Evolutionary conservation across 352 stramenopile species (phyloP).

Genomic region (Pythium sukuiense): DNA sequence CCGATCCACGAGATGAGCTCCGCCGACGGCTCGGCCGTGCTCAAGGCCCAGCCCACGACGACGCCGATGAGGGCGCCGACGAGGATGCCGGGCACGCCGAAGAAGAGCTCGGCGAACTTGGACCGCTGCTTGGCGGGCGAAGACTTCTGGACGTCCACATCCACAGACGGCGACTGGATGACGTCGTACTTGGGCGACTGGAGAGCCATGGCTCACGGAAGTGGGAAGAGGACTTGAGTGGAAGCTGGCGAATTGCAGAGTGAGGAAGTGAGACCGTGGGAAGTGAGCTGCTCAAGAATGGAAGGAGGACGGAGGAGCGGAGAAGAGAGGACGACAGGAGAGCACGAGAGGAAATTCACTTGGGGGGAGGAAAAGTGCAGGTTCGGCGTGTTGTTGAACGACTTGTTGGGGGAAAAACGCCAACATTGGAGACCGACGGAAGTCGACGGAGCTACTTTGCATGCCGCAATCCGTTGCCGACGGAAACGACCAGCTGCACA

Average conservation of each 20-base stretch:
- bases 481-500: background rate
- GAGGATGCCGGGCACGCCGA: constrained; percentile 26
- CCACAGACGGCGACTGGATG: constrained; percentile 16
- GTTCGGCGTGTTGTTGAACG: constrained; percentile 7
- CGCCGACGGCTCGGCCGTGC: constrained; percentile 11
- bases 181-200: constrained; percentile 21
- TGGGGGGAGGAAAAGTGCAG: constrained; percentile 8
- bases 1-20: constrained; percentile 33
- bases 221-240: constrained; percentile 1
- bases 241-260: constrained; percentile 7
- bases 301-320: background rate
- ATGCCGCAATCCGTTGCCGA: constrained; percentile 2
- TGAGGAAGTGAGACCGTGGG: background rate
- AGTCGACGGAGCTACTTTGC: background rate
- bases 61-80: constrained; percentile 23
- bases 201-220: constrained; percentile 5
- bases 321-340: background rate
- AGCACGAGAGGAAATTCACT: background rate
- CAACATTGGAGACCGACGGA: background rate
- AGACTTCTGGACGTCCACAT: background rate
- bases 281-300: background rate
- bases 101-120: constrained; percentile 23
- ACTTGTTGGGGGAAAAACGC: constrained; percentile 2
- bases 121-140: background rate
- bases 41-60: constrained; percentile 12